Evolutionary conservation across 768 basidiomycete genomes (phyloP), one percentile per base, ranked within the genome.

Genomic region (Coprinopsis sp.): DNA sequence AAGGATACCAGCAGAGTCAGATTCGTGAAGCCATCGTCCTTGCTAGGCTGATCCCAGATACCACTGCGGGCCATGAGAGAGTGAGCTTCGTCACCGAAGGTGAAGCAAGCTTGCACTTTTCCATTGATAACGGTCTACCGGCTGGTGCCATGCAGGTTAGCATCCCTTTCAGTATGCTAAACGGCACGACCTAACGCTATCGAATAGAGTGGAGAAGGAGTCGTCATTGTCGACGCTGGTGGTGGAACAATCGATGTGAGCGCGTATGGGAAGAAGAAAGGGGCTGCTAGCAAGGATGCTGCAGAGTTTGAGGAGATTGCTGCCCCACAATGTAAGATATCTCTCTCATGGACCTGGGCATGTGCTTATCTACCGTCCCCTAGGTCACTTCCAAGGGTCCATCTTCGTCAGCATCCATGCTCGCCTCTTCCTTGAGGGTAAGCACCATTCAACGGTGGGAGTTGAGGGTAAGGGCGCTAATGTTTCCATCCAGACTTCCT

Each of bases 231-330:
- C 23, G 79, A 82, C 51, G 78, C 78, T 7, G 79, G 80, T 10
- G 78, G 78, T 46, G 81, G 78, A 30, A 82, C 78, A 1, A 62
- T 82, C 21, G 81, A 82, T 51, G 64, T 81, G 29, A 78, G 73
- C 47, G 69, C 75, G 8, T 81, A 80, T 47, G 66, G 58, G 19
- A 52, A 49, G 14, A 63, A 56, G 1, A 46, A 57, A 24, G 19
- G 14, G 6, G 52, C 61, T 0, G 44, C 57, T 2, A 57, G 59
- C 4, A 51, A 58, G 19, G 79, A 77, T 23, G 81, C 78, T 1
- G 61, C 81, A 21, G 79, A 23, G 18, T 70, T 78, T 24, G 71
- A 76, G 44, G 80, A 81, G 57, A 70, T 78, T 22, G 72, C 76
- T 2, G 67, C 68, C 0, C 55, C 69, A 1, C 64, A 70, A 54